Percentiles rank a stretch among this genome's conserved stretches.
Evolutionary conservation across 345 rosid genomes (phyloP).

Genomic region (Melastoma malabathricum): DNA sequence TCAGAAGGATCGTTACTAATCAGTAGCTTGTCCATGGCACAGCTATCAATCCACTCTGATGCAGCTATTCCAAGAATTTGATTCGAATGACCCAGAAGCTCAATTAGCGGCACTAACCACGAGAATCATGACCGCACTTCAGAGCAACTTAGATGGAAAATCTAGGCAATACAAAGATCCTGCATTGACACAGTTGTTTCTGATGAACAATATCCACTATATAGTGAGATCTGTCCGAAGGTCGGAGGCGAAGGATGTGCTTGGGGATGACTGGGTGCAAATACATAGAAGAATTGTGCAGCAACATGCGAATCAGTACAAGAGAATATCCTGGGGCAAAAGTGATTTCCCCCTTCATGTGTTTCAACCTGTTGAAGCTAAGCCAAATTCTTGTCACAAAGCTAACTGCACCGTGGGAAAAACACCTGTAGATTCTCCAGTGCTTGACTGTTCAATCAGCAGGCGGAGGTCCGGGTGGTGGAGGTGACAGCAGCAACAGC

Average conservation of each 20-base stretch:
- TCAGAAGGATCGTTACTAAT: no score
- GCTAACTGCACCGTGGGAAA: no score
- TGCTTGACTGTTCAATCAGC: slow-evolving; percentile 55
- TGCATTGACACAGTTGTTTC: slow-evolving; percentile 78
- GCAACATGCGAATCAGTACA: slow-evolving; percentile 94
- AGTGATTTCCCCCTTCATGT: slow-evolving; percentile 22
- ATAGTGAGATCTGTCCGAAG: slow-evolving; percentile 95
- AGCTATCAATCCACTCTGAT: slow-evolving; percentile 75
- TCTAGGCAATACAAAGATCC: slow-evolving; percentile 95
- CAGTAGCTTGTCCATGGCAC: neutral
- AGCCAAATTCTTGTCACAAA: neutral
- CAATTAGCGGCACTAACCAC: slow-evolving; percentile 62
- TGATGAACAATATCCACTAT: slow-evolving; percentile 94
- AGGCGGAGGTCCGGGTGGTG: slow-evolving; percentile 14
- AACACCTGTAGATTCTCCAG: slow-evolving; percentile 68
- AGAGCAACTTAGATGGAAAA: slow-evolving; percentile 80
- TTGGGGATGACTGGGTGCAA: slow-evolving; percentile 99
- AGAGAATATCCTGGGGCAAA: slow-evolving; percentile 98
- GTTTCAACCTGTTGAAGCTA: slow-evolving; percentile 1
- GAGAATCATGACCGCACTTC: slow-evolving; percentile 82
- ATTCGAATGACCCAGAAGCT: slow-evolving; percentile 37
- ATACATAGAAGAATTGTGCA: slow-evolving; percentile 90
- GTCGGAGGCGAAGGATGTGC: slow-evolving; percentile 88
- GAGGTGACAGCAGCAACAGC: slow-evolving; percentile 19
- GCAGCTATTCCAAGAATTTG: slow-evolving; percentile 78